Percentiles rank a stretch among this genome's conserved stretches.
Evolutionary conservation across 106 monocot genomes (phyloP).

Genomic region (Vanilla planifolia): DNA sequence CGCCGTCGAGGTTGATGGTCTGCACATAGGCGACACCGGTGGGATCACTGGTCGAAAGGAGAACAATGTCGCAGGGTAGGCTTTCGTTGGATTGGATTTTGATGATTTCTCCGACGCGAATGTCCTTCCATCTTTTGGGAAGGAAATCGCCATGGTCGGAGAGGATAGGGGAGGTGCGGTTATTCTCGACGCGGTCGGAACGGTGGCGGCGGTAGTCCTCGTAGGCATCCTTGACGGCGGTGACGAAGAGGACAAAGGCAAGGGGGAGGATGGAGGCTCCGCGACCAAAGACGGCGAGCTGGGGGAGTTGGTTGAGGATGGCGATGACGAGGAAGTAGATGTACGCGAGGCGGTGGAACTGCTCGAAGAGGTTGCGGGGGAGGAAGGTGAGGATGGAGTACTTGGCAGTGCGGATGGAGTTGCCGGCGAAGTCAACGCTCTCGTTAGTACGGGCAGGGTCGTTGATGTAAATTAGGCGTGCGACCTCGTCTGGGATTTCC

Average conservation of each 20-base stretch:
- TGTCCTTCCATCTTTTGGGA: conserved; percentile 56
- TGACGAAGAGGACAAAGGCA: conserved; percentile 78
- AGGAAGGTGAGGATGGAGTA: conserved; percentile 89
- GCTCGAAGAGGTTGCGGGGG: conserved; percentile 92
- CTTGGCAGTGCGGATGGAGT: conserved; percentile 81
- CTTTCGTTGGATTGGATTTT: conserved; percentile 44
- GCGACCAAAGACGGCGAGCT: conserved; percentile 87
- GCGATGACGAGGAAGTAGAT: conserved; percentile 91
- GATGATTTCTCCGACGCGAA: conserved; percentile 64
- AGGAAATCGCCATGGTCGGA: conserved; percentile 19
- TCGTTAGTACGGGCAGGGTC: conserved; percentile 42
- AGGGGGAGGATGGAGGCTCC: conserved; percentile 73
- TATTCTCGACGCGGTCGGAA: conserved; percentile 79
- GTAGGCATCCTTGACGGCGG: conserved; percentile 86
- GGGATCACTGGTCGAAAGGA: conserved; percentile 74
- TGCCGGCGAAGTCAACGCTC: conserved; percentile 38
- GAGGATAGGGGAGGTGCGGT: conserved; percentile 36
- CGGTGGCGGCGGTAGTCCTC: conserved; percentile 89
- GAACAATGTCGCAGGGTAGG: conserved; percentile 81
- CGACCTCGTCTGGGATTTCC: conserved; percentile 73
- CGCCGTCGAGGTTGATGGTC: conserved; percentile 91
- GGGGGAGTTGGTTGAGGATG: conserved; percentile 89
- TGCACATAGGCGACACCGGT: conserved; percentile 88
- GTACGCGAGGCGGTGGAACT: conserved; percentile 94
- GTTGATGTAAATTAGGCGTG: conserved; percentile 52